Base-by-base conservation (phyloP, 768 basidiomycete species). In the Pulveroboletus sp. region DNA sequence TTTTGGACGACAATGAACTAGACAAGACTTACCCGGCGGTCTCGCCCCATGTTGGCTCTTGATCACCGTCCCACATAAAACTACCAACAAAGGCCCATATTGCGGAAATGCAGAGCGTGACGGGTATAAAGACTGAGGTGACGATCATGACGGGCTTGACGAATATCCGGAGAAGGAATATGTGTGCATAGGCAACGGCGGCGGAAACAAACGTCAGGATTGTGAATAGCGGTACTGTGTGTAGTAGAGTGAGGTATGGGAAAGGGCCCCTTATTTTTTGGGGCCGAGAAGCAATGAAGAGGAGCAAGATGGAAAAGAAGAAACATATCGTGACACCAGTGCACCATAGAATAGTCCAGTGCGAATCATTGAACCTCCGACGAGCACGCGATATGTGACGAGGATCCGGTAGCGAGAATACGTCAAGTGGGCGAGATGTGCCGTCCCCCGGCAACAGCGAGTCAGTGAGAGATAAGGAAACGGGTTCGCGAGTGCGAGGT, bases 81-180 rank as follows among this genome's bases (percentile, higher is more conserved):
- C 86, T 88, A 25, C 87, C 89, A 13, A 84, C 72, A 65, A 92
- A 91, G 1, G 89, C 87, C 81, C 89, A 90, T 21, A 90, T 56
- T 7, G 87, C 80, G 35, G 85, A 89, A 41, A 89, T 73, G 59
- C 88, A 76, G 51, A 92, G 71, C 0, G 84, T 83, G 23, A 78
- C 77, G 34, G 90, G 89, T 40, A 89, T 81, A 59, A 87, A 86
- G 23, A 92, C 72, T 16, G 84, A 82, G 0, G 88, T 90, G 20
- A 76, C 77, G 32, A 91, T 69, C 74, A 95, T 83, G 42, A 91
- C 87, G 16, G 93, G 92, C 48, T 84, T 81, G 49, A 90, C 87
- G 57, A 93, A 92, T 50, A 90, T 75, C 49, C 84, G 81, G 42
- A 95, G 70, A 35, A 94, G 75, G 53, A 83, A 76, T 36, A 91